Base-by-base conservation (phyloP, 148 eudicot genomes). In the Rhododendron griersonianum region DNA sequence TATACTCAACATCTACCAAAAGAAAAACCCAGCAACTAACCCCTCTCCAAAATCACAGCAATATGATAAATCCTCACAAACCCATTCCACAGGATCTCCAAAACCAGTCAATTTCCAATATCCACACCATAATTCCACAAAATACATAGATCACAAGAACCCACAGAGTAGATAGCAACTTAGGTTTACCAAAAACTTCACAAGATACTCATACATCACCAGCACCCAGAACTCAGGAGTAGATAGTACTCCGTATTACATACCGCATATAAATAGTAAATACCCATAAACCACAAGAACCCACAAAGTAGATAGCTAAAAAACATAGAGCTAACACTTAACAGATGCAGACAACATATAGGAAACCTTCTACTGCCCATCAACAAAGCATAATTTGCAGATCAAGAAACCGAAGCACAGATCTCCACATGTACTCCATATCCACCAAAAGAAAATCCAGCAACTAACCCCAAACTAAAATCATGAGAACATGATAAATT, bases 61-160 rank as follows among this genome's bases (percentile, higher is more conserved):
- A 41, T 39, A 13, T 13, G 48, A 82, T 8, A 82, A 35, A 74
- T 82, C 80, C 14, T 41, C 76, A 63, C 28, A 82, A 8, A 82
- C 75, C 82, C 77, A 61, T 47, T 44, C 76, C 85, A 75, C n/a
- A 75, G 63, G 35, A 71, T 39, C 73, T 47, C 63, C 44, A 61
- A 82, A 83, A 45, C n/a, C 16, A 65, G 23, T 6, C 57, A 41
- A 65, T 67, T 65, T 65, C 57, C 85, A n/a, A 67, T 25, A 51
- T 75, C 77, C 10, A 9, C 77, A 45, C 25, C 8, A 35, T 5
- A 80, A 80, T 80, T 28, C 55, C 82, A 51, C 82, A 80, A 50
- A 80, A 80, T 67, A 83, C 78, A 71, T 39, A 71, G 10, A 69
- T 63, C 61, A 25, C 37, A 30, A 45, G 18, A 19, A 5, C 67